Percentiles rank a stretch among this genome's conserved stretches.
Evolutionary conservation across 2,329 filamentous ascomycete genomes (phyloP).

Genomic region (Onygenales sp.): DNA sequence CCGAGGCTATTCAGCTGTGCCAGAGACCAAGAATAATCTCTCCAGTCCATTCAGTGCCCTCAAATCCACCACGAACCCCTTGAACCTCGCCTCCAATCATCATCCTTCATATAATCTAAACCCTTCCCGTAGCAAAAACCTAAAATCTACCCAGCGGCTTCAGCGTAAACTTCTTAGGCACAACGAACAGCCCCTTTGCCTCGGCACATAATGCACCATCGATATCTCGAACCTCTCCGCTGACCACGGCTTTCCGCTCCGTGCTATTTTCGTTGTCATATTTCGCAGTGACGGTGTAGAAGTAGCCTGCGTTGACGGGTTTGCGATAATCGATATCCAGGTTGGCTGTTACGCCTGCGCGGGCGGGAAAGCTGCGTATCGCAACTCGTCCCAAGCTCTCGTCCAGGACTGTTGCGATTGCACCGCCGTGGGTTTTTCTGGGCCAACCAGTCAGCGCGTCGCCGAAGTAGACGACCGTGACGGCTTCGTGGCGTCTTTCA

Average conservation of each 20-base stretch:
- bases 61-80: too few species aligned
- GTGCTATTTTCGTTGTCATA: constrained; percentile 33
- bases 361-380: constrained; percentile 37
- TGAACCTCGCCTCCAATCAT: too few species aligned
- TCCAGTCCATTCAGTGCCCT: too few species aligned
- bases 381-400: constrained; percentile 60
- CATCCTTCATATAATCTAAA: too few species aligned
- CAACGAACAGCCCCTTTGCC: constrained; percentile 50
- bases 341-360: constrained; percentile 48
- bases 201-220: constrained; percentile 50
- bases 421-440: constrained; percentile 60
- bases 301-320: constrained; percentile 50
- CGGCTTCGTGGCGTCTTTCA: constrained; percentile 44
- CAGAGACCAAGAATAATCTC: too few species aligned
- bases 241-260: constrained; percentile 29
- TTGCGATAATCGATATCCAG: constrained; percentile 54
- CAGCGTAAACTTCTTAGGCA: constrained; percentile 42
- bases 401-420: constrained; percentile 58
- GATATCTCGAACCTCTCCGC: constrained; percentile 24
- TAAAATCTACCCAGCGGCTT: constrained; percentile 32
- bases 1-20: too few species aligned
- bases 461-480: constrained; percentile 61
- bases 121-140: constrained; percentile 3
- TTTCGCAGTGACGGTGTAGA: constrained; percentile 50
- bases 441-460: constrained; percentile 60